A percentile compares a stretch with the other conserved stretches of the same genome.
Conservation (phyloP, 2,329 filamentous ascomycete species). For the Colletotrichum phormii region DNA sequence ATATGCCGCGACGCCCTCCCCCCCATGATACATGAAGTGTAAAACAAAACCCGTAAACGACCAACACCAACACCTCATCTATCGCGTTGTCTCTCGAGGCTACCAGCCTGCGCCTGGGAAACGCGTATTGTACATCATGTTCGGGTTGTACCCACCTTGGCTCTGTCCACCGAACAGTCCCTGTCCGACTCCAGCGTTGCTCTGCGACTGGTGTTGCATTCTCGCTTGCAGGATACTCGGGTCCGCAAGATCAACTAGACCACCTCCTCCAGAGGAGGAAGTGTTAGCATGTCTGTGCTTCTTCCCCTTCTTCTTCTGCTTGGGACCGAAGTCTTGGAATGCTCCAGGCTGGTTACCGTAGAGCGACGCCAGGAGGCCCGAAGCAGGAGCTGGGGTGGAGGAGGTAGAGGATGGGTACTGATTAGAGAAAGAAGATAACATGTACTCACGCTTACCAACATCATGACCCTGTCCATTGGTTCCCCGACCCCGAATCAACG, state of each 20-base stretch:
- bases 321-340: slow-evolving; percentile 92
- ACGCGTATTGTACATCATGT: slow-evolving; percentile 78
- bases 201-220: slow-evolving; percentile 89
- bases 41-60: slow-evolving; percentile 32
- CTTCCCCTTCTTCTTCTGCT: slow-evolving; percentile 99
- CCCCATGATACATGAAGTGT: slow-evolving; percentile 39
- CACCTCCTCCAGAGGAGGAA: slow-evolving; percentile 99
- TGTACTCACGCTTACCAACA: slow-evolving; percentile 97
- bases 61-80: slow-evolving; percentile 28
- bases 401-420: slow-evolving; percentile 85
- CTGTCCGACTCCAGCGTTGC: slow-evolving; percentile 86
- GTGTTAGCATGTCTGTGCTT: slow-evolving; percentile 99
- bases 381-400: slow-evolving; percentile 88
- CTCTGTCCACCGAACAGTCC: slow-evolving; percentile 88
- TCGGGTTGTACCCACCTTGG: slow-evolving; percentile 95
- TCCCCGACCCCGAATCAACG: slow-evolving; percentile 79
- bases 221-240: slow-evolving; percentile 99
- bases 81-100: slow-evolving; percentile 15
- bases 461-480: slow-evolving; percentile 81
- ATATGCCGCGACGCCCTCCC: slow-evolving; percentile 34
- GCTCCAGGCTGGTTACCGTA: slow-evolving; percentile 87
- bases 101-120: slow-evolving; percentile 41
- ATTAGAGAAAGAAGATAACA: slow-evolving; percentile 91
- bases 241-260: slow-evolving; percentile 99
- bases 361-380: slow-evolving; percentile 90